Evolutionary conservation across 495 filamentous ascomycete genomes (phyloP).

Genomic region (Penicillium cataractarum): DNA sequence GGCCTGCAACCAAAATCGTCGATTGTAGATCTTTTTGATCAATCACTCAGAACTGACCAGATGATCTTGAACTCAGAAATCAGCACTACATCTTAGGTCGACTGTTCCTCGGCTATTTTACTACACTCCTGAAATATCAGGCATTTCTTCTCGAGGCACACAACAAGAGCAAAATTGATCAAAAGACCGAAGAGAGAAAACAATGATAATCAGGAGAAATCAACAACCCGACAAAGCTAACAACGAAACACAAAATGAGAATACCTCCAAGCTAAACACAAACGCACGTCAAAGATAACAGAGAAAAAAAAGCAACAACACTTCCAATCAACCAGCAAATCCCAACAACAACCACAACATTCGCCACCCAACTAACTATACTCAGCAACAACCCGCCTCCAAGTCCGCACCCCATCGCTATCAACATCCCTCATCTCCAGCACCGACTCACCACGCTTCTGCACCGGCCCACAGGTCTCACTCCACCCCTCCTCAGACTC

Average conservation of each 20-base stretch:
- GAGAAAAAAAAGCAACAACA: conserved; percentile 2
- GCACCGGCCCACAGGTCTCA: conserved; percentile 11
- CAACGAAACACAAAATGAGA: conserved; percentile 8
- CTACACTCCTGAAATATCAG: not conserved
- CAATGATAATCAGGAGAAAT: not conserved
- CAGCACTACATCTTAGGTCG: not conserved
- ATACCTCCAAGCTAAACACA: conserved; percentile 5
- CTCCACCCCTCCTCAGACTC: too few relatives aligned
- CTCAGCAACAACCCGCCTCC: conserved; percentile 40
- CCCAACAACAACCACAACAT: not conserved
- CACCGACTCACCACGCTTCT: conserved; percentile 32
- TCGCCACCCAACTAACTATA: conserved; percentile 32
- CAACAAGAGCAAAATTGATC: not conserved
- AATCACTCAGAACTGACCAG: not conserved
- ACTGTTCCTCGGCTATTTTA: not conserved
- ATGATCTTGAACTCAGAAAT: not conserved
- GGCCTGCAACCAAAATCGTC: not conserved
- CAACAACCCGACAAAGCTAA: not conserved
- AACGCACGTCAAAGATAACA: not conserved
- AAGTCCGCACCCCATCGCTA: conserved; percentile 36
- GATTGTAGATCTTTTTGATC: not conserved
- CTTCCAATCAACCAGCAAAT: not conserved
- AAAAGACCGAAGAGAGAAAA: not conserved
- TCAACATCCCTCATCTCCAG: conserved; percentile 39
- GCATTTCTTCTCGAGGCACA: not conserved